Conservation (phyloP, 352 stramenopile genomes). For the Thalassiosira mediterranea region DNA sequence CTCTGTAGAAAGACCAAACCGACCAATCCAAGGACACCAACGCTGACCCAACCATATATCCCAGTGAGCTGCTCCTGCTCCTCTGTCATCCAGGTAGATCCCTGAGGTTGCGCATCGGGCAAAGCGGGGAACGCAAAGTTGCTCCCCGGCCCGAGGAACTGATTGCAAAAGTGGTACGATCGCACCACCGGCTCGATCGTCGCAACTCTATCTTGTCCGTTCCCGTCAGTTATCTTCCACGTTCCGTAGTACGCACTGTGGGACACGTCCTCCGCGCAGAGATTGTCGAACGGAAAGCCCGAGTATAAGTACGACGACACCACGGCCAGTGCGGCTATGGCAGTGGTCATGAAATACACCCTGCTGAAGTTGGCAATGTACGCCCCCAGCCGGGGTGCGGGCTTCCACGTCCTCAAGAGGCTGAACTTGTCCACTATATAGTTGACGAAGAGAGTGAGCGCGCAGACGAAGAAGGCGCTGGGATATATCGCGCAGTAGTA, state of each 20-base stretch:
- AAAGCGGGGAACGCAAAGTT: constrained; percentile 70
- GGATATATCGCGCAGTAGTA: constrained; percentile 83
- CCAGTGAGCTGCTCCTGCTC: constrained; percentile 65
- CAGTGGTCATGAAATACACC: constrained; percentile 72
- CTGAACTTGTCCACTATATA: constrained; percentile 80
- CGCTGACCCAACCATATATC: constrained; percentile 67
- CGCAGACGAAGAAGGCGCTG: constrained; percentile 73
- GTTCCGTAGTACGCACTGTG: constrained; percentile 52
- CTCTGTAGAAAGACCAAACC: constrained; percentile 54
- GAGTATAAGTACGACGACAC: constrained; percentile 73
- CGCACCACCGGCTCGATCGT: constrained; percentile 23
- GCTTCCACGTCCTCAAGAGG: constrained; percentile 79
- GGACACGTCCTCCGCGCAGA: constrained; percentile 60
- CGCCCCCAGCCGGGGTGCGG: constrained; percentile 63
- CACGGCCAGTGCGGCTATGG: constrained; percentile 68
- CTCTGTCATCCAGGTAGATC: constrained; percentile 75
- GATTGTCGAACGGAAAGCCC: constrained; percentile 82
- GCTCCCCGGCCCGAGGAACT: constrained; percentile 37
- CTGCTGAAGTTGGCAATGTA: constrained; percentile 71
- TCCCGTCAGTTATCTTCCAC: constrained; percentile 45
- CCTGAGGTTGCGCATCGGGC: constrained; percentile 46
- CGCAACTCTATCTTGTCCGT: constrained; percentile 26
- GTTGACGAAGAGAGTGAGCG: constrained; percentile 69
- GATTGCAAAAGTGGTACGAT: constrained; percentile 59
- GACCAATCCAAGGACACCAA: constrained; percentile 61